Evolutionary conservation across 306 rosid species (phyloP).

Genomic region (Ormosia emarginata): DNA sequence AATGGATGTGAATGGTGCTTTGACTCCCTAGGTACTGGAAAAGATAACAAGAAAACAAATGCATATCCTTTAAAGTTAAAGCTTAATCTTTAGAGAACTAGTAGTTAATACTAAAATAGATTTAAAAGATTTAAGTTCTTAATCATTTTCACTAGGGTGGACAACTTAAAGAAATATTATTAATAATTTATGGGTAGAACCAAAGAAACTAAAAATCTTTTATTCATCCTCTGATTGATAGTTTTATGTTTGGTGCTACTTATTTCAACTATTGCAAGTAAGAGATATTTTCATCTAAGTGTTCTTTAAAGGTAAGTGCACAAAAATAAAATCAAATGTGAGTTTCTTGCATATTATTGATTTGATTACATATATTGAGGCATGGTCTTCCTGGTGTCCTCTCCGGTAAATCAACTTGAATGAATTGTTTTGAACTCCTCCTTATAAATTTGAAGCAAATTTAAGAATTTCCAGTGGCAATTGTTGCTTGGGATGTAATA

Average conservation of each 20-base stretch:
- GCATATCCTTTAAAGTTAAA: no score
- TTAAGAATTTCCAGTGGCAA: not conserved
- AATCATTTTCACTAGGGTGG: no score
- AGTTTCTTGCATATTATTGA: not conserved
- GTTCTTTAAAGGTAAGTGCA: no score
- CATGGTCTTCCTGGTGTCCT: slow-evolving; percentile 97
- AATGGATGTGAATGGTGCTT: not conserved
- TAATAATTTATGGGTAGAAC: not conserved
- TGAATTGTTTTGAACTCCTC: not conserved
- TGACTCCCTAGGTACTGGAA: not conserved
- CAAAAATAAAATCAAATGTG: no score
- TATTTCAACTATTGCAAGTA: not conserved
- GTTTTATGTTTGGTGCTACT: not conserved
- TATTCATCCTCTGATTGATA: not conserved
- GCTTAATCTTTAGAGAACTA: no score
- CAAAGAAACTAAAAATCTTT: not conserved
- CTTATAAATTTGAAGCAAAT: not conserved
- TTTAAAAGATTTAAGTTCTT: no score
- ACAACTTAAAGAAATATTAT: not conserved
- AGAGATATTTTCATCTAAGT: not conserved
- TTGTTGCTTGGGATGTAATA: not conserved
- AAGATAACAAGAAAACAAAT: not conserved
- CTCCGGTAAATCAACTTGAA: slow-evolving; percentile 53
- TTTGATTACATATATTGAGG: not conserved
- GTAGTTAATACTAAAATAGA: no score